Conservation (phyloP, 495 filamentous ascomycete genomes). For the Xylaria telfairii region DNA sequence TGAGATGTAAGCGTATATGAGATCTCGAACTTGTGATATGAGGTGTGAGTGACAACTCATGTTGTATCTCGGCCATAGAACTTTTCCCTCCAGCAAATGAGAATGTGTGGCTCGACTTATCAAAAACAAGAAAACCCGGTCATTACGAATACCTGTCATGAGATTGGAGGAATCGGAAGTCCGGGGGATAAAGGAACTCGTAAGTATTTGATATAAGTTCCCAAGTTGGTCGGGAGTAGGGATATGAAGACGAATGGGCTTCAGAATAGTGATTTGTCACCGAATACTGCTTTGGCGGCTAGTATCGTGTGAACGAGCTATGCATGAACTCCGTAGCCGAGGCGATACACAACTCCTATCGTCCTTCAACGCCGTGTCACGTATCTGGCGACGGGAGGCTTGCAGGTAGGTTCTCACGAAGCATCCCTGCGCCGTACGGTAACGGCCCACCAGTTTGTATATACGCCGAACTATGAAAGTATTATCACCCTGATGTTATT, state of each 20-base stretch:
- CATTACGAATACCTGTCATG: neutral
- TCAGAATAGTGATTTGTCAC: neutral
- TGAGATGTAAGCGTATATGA: neutral
- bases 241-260: neutral
- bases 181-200: neutral
- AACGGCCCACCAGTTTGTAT: no score
- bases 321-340: conserved; percentile 8
- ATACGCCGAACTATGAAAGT: neutral
- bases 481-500: neutral
- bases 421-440: neutral
- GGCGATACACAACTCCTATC: conserved; percentile 2
- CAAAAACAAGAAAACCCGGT: neutral
- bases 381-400: conserved; percentile 8
- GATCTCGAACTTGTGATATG: neutral
- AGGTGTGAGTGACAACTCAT: neutral
- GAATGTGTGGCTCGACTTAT: neutral
- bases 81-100: no score
- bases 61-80: neutral
- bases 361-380: conserved; percentile 20
- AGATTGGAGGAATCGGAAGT: neutral
- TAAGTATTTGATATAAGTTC: neutral
- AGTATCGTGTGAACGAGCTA: neutral
- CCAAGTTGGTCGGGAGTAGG: neutral
- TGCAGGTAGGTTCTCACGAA: neutral
- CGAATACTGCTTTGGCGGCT: neutral